phyloP scores from a whole-genome alignment of 169 alveolate species.

The Cryptosporidium andersoni region DNA sequence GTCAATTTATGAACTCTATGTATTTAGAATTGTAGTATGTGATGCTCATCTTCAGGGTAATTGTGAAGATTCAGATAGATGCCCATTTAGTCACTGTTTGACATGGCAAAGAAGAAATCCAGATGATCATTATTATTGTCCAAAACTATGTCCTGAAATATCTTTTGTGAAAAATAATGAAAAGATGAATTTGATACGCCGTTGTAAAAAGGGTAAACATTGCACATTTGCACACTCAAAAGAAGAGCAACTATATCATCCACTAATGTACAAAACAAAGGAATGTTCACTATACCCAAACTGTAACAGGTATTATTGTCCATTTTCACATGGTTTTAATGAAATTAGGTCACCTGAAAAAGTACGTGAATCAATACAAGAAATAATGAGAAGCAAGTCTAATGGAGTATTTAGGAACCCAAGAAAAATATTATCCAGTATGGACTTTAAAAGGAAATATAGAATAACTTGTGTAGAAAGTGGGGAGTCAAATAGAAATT shows the following conservation, averaged over 20 bases:
- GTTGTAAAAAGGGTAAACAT: constrained; percentile 75
- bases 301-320: constrained; percentile 77
- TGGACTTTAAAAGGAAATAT: background rate
- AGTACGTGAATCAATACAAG: constrained; percentile 50
- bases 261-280: constrained; percentile 75
- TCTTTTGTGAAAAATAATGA: constrained; percentile 73
- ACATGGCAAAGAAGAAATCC: constrained; percentile 90
- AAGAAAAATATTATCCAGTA: constrained; percentile 17
- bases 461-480: background rate
- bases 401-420: constrained; percentile 35
- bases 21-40: constrained; percentile 83
- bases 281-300: constrained; percentile 73
- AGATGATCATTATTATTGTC: constrained; percentile 73
- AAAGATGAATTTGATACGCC: constrained; percentile 77
- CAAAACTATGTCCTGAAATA: constrained; percentile 78
- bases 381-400: constrained; percentile 6
- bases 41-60: constrained; percentile 81
- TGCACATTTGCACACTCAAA: constrained; percentile 79
- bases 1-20: constrained; percentile 78
- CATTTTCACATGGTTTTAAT: constrained; percentile 74
- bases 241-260: constrained; percentile 79
- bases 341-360: constrained; percentile 70
- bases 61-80: constrained; percentile 83
- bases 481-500: background rate
- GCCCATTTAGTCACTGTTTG: constrained; percentile 86